Evolutionary conservation across 768 basidiomycete species (phyloP), one percentile per base, ranked within the genome.

Genomic region (Kwoniella newhampshirensis): DNA sequence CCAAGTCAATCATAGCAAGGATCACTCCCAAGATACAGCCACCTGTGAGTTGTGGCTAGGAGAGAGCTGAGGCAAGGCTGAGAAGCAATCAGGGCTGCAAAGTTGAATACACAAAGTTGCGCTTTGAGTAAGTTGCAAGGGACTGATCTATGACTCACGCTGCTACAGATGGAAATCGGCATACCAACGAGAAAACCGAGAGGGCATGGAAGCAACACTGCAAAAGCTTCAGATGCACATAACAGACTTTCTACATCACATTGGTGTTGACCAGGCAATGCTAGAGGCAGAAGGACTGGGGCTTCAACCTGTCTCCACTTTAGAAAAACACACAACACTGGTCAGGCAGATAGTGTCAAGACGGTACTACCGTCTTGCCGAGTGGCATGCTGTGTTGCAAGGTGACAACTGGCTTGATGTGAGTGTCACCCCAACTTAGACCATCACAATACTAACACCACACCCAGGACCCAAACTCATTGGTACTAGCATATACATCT

Each of bases 311-410:
- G 27, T 67, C 7, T 51, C 57, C 21, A 23, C 51, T 15, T 39
- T 47, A 11, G 52, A 48, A 2, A 21, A 51, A 18, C 15, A 51
- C 26, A 44, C 20, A 9, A 39, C 12, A 21, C 37, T 8, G 4
- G 35, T 40, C 3, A 37, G 52, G 20, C 57, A 46, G 13, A 64
- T 42, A 35, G 41, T 76, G 18, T 60, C 67, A 1, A 67, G 75
- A 25, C 49, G 63, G 32, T 66, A 70, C 28, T 67, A 53, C 36
- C 60, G 71, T 27, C 45, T 74, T 3, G 67, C 63, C 0, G 47
- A 72, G 51, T 76, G 75, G 75, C 66, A 59, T 11, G 62, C 67
- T 39, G 57, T 54, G 1, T 26, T 64, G 8, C 70, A 70, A 41
- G 67, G 69, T 0, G 36, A 45, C 13, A 39, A 54, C 28, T 76